phyloP scores from a whole-genome alignment of 1,284 basidiomycete genomes.

The Ceratobasidium theobromae region DNA sequence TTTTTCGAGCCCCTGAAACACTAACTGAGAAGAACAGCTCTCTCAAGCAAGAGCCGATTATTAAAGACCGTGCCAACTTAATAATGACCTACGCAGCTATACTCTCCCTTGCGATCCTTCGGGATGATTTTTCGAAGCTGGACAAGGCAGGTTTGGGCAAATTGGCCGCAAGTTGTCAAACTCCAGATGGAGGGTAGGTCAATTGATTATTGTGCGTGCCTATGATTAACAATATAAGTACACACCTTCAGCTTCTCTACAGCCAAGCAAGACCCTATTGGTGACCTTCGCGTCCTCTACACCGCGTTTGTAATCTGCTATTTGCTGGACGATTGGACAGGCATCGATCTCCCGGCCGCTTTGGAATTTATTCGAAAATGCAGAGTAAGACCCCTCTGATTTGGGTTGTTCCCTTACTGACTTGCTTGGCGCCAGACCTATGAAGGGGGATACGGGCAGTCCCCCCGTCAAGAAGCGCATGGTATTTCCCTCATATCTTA shows the following conservation, averaged over 20 bases:
- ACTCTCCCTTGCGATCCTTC: constrained; percentile 74
- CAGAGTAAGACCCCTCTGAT: constrained; percentile 54
- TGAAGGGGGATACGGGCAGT: constrained; percentile 90
- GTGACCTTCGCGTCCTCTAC: constrained; percentile 82
- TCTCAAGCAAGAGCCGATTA: constrained; percentile 37
- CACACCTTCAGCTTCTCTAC: constrained; percentile 66
- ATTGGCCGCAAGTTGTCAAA: constrained; percentile 73
- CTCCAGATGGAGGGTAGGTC: constrained; percentile 73
- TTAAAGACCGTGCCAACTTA: constrained; percentile 70
- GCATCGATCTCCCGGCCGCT: constrained; percentile 63
- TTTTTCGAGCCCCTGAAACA: background rate
- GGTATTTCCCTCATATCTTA: constrained; percentile 49
- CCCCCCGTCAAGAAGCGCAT: constrained; percentile 80
- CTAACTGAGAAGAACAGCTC: constrained; percentile 5
- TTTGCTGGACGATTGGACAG: constrained; percentile 76
- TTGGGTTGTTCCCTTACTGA: background rate
- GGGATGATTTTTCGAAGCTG: constrained; percentile 73
- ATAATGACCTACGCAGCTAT: constrained; percentile 92
- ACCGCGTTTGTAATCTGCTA: constrained; percentile 82
- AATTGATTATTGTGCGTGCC: background rate
- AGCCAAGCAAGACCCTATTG: constrained; percentile 58
- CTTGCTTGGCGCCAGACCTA: constrained; percentile 60
- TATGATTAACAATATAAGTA: background rate
- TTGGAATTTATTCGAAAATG: constrained; percentile 66
- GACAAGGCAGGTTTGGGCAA: constrained; percentile 61